Evolutionary conservation across 1,139 yeast genomes (phyloP), one percentile per base, ranked within the genome.

Genomic region (Williopsis jadinii): DNA sequence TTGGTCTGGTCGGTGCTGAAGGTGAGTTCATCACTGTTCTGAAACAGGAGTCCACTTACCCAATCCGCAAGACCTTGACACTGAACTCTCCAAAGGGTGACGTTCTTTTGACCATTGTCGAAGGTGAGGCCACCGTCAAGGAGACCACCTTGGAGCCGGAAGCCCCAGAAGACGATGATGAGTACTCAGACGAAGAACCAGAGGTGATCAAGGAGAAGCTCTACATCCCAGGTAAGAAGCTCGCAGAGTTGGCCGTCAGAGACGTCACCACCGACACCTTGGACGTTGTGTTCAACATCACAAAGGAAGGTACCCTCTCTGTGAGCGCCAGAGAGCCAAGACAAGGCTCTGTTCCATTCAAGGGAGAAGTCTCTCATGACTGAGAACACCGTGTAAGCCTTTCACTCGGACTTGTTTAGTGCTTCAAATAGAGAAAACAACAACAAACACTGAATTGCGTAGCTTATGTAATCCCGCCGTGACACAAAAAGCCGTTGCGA

Each of bases 1-100:
- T 92, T 60, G 99, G 98, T 64, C 68, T 90, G 53, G 77, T 81
- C 62, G 82, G 80, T 54, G 80, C 78, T 38, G 75, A 77, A 42
- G 92, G 88, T 52, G 73, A 73, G 47, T 85, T 88, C 61, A 74
- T 77, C 43, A 78, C 95, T 37, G 70, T 92, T 38, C 70, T 92
- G 46, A 82, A 84, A 47, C 76, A 82, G 39, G 94, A 88, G 68
- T 86, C 98, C 42, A 87, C 97, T 30, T 80, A 82, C 65, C 99
- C 99, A 52, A 84, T 86, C 61, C 85, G 88, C 67, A 86, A 83
- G 67, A 69, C 88, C 27, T 57, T 84, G 47, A 70, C 76, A 44
- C 73, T 90, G 49, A 71, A 77, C 51, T 80, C 82, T 54, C 83
- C 83, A 45, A 64, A 73, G 43, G 71, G 84, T 38, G 77, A 79